Percentiles rank a stretch among this genome's conserved stretches.
phyloP scores from a whole-genome alignment of 495 filamentous ascomycete genomes.

The Penicillium angulare region DNA sequence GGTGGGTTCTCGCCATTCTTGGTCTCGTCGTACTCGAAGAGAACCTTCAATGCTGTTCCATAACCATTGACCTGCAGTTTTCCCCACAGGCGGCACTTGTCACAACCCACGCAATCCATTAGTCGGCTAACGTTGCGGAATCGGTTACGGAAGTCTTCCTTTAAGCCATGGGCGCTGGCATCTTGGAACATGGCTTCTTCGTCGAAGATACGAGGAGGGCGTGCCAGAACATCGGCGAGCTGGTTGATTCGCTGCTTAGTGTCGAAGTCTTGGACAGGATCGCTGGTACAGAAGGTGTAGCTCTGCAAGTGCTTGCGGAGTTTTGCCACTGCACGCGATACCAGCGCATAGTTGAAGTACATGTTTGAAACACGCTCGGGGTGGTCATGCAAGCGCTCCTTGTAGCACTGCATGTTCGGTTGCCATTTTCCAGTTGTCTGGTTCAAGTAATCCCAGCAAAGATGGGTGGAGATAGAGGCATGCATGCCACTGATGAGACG shows the following conservation, averaged over 20 bases:
- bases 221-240: constrained; percentile 64
- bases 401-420: constrained; percentile 89
- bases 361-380: constrained; percentile 94
- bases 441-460: constrained; percentile 96
- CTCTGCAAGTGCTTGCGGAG: constrained; percentile 76
- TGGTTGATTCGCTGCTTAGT: constrained; percentile 77
- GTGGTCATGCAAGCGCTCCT: constrained; percentile 72
- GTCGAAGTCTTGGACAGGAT: constrained; percentile 68
- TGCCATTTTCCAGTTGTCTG: constrained; percentile 92
- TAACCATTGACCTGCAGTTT: constrained; percentile 97
- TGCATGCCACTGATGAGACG: constrained; percentile 96
- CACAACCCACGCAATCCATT: constrained; percentile 99
- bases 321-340: constrained; percentile 87
- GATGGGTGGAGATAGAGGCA: constrained; percentile 89
- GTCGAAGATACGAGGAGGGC: constrained; percentile 80
- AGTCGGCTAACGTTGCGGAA: constrained; percentile 94
- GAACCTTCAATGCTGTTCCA: constrained; percentile 88
- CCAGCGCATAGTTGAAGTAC: constrained; percentile 97
- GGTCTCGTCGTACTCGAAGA: constrained; percentile 91
- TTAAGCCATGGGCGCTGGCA: constrained; percentile 66
- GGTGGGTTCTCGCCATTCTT: constrained; percentile 70
- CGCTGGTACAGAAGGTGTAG: constrained; percentile 92
- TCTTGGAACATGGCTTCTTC: constrained; percentile 88
- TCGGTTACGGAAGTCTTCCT: constrained; percentile 96
- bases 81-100: constrained; percentile 98